Base-by-base conservation (phyloP, 495 filamentous ascomycete species). In the Aspergillus leporis region DNA sequence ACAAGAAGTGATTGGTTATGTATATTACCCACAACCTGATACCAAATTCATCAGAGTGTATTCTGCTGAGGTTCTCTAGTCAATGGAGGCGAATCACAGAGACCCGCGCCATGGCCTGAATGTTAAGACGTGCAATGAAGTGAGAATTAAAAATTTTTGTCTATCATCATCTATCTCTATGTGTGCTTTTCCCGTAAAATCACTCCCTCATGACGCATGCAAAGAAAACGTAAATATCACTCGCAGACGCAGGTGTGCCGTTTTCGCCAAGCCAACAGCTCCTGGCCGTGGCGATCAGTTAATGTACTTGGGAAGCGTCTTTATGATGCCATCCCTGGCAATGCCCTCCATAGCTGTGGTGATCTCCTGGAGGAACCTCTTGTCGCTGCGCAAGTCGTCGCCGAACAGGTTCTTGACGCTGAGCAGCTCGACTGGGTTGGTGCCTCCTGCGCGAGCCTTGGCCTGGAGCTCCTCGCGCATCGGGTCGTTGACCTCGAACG, bases 301-400 rank as follows among this genome's bases (percentile, higher is more conserved):
- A 38, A 78, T 55, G 54, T 80, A 80, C 66, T 78, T 77, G 30
- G 75, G 70, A 28, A 80, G 61, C 1, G 76, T 77, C 64, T 74
- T 74, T 58, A 80, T 8, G 43, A 78, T 62, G 9, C 77, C 77
- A 36, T 80, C 75, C 54, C 68, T 68, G 19, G 66, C 55, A 45
- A 80, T 76, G 4, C 71, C 68, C 61, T 78, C 68, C 70, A 78
- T 70, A 1, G 75, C 74, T 2, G 49, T 67, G 18, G 74, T 70
- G 30, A 79, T 66, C 58, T 74, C 65, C 49, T 71, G 28, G 8
- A 78, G 21, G 62, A 80, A 80, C 6, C 74, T 56, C 67, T 74
- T 65, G 51, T 78, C 74, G 16, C 30, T 31, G 31, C 77, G 74
- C 64, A 80, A 61, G 58, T 80, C 77, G 45, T 80, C 75, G 61